phyloP scores from a whole-genome alignment of 345 rosid genomes.

The Dimocarpus longan region DNA sequence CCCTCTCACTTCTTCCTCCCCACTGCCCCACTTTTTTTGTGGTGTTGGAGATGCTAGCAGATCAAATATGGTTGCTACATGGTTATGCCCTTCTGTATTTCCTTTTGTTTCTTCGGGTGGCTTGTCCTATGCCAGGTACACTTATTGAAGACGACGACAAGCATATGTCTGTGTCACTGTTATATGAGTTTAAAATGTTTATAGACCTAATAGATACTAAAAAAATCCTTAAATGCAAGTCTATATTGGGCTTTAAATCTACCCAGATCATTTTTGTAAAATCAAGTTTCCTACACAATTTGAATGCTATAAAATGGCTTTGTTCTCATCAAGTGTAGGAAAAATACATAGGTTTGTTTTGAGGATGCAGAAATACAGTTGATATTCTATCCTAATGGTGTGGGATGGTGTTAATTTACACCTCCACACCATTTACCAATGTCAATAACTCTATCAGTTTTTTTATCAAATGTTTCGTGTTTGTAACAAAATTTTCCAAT shows the following conservation, averaged over 20 bases:
- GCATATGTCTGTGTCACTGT: not conserved
- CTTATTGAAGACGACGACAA: not conserved
- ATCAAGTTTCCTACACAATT: not conserved
- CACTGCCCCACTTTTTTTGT: not conserved
- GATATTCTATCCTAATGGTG: not conserved
- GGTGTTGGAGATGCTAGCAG: not conserved
- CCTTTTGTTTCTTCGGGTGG: not conserved
- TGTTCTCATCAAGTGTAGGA: not conserved
- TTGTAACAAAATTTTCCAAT: constrained; percentile 26
- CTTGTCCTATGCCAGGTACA: not conserved
- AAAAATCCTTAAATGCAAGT: not conserved
- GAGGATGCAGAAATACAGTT: not conserved
- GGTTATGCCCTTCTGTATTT: not conserved
- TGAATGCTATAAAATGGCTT: not conserved
- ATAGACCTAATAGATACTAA: not conserved
- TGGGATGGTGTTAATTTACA: not conserved
- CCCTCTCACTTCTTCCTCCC: not conserved
- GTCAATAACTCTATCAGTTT: not conserved
- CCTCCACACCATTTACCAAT: too few species aligned
- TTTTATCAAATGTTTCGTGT: not conserved
- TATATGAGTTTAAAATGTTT: not conserved
- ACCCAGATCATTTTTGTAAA: not conserved
- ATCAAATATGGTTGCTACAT: not conserved
- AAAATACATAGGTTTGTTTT: not conserved
- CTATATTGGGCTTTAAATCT: not conserved